Conservation (phyloP, 768 basidiomycete genomes). For the Sarcomyxa edulis region DNA sequence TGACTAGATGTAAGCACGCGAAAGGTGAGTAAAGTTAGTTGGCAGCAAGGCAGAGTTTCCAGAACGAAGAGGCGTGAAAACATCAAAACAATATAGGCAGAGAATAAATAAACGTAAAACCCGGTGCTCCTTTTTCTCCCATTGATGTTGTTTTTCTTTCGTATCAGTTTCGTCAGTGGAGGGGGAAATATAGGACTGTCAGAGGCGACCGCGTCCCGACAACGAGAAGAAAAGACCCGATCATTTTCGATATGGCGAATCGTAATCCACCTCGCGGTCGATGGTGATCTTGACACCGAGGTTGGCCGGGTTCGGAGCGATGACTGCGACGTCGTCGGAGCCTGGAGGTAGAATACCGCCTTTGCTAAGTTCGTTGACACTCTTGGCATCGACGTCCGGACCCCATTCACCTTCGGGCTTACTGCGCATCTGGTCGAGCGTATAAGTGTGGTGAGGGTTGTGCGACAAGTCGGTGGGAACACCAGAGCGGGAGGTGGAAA, state of each 20-base stretch:
- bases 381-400: conserved; percentile 33
- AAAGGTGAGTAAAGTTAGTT: too few species aligned
- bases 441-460: conserved; percentile 34
- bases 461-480: conserved; percentile 31
- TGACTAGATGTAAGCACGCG: too few species aligned
- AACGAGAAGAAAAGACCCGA: too few species aligned
- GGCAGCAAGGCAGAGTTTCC: too few species aligned
- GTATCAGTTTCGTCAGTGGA: too few species aligned
- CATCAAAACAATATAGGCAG: too few species aligned
- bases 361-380: conserved; percentile 34
- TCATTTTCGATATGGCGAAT: conserved; percentile 14
- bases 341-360: conserved; percentile 18
- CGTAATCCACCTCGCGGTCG: conserved; percentile 35
- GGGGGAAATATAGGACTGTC: too few species aligned
- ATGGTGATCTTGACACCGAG: conserved; percentile 39
- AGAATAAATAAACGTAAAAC: too few species aligned
- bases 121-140: too few species aligned
- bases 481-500: conserved; percentile 40
- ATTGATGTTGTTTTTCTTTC: too few species aligned
- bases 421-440: conserved; percentile 47
- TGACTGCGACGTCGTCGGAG: conserved; percentile 20
- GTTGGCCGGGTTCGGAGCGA: background rate
- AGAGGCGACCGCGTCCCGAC: too few species aligned
- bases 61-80: too few species aligned
- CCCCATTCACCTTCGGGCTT: conserved; percentile 45